phyloP scores from a whole-genome alignment of 2,329 filamentous ascomycete genomes.

The Diaporthe citrichinensis region DNA sequence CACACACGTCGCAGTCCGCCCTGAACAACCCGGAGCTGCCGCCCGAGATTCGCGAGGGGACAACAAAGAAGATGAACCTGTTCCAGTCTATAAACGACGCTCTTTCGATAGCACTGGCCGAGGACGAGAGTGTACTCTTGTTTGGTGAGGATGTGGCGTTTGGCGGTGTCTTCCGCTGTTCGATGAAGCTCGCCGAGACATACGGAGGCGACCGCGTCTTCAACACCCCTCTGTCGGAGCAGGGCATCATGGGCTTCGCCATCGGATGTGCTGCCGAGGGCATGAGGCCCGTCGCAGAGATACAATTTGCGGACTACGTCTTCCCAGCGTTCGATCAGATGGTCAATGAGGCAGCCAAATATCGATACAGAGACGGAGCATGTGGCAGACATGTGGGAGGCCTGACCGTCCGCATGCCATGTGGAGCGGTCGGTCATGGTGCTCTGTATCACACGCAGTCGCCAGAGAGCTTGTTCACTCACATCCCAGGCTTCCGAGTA shows the following conservation, averaged over 20 bases:
- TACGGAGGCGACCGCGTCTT: constrained; percentile 79
- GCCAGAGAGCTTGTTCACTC: constrained; percentile 89
- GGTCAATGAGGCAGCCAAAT: constrained; percentile 83
- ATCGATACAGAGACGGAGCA: constrained; percentile 79
- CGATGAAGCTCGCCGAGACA: constrained; percentile 75
- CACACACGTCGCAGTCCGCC: constrained; percentile 82
- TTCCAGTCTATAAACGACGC: constrained; percentile 96
- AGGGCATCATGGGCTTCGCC: constrained; percentile 78
- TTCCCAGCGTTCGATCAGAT: constrained; percentile 84
- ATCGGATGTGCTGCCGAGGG: constrained; percentile 77
- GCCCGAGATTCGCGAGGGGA: constrained; percentile 72
- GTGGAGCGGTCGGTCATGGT: constrained; percentile 90
- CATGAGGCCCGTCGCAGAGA: constrained; percentile 77
- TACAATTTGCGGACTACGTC: constrained; percentile 85
- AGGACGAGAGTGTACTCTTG: constrained; percentile 88
- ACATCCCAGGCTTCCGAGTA: constrained; percentile 87
- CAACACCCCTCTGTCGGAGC: constrained; percentile 79
- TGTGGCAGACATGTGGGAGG: constrained; percentile 77
- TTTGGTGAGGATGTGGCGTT: constrained; percentile 99
- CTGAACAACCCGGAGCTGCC: constrained; percentile 81
- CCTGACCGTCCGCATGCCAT: constrained; percentile 90
- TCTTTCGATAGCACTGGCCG: constrained; percentile 83
- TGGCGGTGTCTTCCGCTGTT: constrained; percentile 78
- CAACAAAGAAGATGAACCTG: constrained; percentile 90
- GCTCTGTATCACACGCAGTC: constrained; percentile 91